Evolutionary conservation across 228 moss, liverwort and hornwort genomes (phyloP), one percentile per base, ranked within the genome.

Genomic region (Sphagnum fallax): DNA sequence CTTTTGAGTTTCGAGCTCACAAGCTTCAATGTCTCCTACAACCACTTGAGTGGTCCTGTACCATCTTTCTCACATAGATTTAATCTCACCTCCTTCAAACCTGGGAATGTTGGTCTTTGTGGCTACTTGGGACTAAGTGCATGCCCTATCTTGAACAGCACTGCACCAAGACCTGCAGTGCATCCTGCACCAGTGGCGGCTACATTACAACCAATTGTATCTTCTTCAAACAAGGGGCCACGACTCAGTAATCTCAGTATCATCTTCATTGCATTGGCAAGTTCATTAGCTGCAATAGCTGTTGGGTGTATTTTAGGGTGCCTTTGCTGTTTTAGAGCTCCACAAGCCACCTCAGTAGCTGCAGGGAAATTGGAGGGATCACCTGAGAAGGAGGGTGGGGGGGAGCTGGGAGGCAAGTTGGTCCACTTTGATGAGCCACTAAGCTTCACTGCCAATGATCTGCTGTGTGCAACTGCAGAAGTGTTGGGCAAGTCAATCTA

Each of bases 401-500:
- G 32, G 32, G 85, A 81, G 55, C 7, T 88, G 4, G 93, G 93
- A 11, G 97, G 97, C 5, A 97, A 90, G 72, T 76, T 97, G 49
- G 97, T 97, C 1, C 97, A 97, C 52, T 97, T 97, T 51, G 90
- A 91, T 66, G 90, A 91, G 0, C 97, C 93, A 0, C 71, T 93
- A 48, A 88, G 81, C 52, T 97, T 97, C 81, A 90, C 83, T 53
- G 97, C 93, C 1, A 93, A 97, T 74, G 93, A 97, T 64, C 74
- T 97, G 0, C 74, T 97, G 6, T 93, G 97, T 55, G 97, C 97
- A 4, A 97, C 97, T 0, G 97, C 97, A 2, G 97, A 97, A 62
- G 97, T 97, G 5, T 68, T 97, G 52, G 97, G 97, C 5, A 97
- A 97, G 81, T 89, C 90, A 63, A 88, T 91, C 0, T 97, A 97